Evolutionary conservation across 352 stramenopile species (phyloP).

Genomic region (Pelagophyceae sp.): DNA sequence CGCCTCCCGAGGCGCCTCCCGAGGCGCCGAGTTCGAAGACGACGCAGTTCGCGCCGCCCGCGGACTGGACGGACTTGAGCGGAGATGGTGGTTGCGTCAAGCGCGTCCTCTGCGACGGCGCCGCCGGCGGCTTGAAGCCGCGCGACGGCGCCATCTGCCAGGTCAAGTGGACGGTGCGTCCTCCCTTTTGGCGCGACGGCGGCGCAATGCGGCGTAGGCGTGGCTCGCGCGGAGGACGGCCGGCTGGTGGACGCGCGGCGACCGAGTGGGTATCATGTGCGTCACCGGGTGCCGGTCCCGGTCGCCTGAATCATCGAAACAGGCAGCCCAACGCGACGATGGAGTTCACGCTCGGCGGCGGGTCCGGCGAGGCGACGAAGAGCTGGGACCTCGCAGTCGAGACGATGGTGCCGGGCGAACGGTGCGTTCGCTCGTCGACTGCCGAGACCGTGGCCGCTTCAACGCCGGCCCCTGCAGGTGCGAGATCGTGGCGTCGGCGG

Average conservation of each 20-base stretch:
- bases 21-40: too few species aligned
- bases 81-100: background rate
- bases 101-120: background rate
- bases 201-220: too few species aligned
- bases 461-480: too few species aligned
- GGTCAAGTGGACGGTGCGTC: conserved; percentile 3
- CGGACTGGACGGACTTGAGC: background rate
- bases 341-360: conserved; percentile 16
- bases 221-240: background rate
- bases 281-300: too few species aligned
- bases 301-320: too few species aligned
- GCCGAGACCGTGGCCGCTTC: too few species aligned
- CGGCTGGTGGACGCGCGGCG: background rate
- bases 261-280: background rate
- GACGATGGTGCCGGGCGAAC: background rate
- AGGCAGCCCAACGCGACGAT: background rate
- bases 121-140: background rate
- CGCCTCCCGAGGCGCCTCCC: background rate
- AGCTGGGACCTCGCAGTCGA: background rate
- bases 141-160: background rate
- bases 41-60: too few species aligned
- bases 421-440: too few species aligned
- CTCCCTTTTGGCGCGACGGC: background rate
- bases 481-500: background rate
- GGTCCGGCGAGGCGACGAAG: background rate